Evolutionary conservation across 352 stramenopile species (phyloP), one percentile per base, ranked within the genome.

Genomic region (Globisporangium alternatum): DNA sequence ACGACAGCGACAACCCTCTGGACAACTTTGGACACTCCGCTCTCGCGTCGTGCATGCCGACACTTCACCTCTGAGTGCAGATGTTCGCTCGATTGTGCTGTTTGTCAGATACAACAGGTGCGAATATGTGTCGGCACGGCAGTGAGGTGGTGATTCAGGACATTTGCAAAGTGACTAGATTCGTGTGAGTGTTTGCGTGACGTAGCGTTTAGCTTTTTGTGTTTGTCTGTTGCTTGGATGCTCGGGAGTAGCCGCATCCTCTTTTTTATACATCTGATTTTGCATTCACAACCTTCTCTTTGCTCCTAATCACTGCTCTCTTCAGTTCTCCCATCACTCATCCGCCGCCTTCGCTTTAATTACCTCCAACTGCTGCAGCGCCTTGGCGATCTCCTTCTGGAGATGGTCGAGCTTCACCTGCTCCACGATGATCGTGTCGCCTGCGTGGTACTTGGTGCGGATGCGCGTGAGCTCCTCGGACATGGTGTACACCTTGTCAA

Each of bases 401-500:
- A 93, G 61, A 3, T 78, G 73, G 37, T 83, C 70, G 3, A 89
- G 76, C 56, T 87, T 91, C 17, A 69, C 72, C 33, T 89, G 72
- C 35, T 93, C 80, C 1, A 67, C 39, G 12, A 55, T 43, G 47
- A 92, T 74, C 37, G 72, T 77, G 21, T 88, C 79, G 25, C 71
- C 74, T 0, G 72, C 72, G 43, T 89, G 77, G 57, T 89, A 77
- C 35, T 68, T 71, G 35, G 69, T 71, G 2, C 80, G 80, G 45
- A 90, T 86, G 13, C 66, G 71, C 19, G 66, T 72, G 21, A 93
- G 62, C 53, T 90, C 80, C 6, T 69, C 22, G 12, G 76, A 65
- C 65, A 91, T 76, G 6, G 72, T 74, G 30, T 70, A 66, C 33
- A 91, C 79, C 30, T 90, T 93, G 2, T 78, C 74, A n/a, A 91